Evolutionary conservation across 2,329 filamentous ascomycete species (phyloP).

Genomic region (Calonectria leucothoes): DNA sequence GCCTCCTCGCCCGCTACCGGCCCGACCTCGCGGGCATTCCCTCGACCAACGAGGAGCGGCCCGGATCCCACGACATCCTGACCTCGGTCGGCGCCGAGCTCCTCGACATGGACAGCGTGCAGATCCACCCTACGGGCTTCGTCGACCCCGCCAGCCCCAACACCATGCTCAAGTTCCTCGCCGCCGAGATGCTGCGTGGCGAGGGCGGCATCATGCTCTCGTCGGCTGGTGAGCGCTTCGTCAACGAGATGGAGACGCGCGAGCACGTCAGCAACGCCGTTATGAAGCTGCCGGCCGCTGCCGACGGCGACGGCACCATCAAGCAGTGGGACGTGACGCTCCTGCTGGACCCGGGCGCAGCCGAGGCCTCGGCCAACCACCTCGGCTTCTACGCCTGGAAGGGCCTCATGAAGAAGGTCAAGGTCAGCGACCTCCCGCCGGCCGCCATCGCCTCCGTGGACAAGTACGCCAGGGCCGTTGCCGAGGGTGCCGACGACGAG

Average conservation of each 20-base stretch:
- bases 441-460: slow-evolving; percentile 56
- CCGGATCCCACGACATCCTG: slow-evolving; percentile 62
- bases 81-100: slow-evolving; percentile 53
- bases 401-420: slow-evolving; percentile 67
- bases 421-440: slow-evolving; percentile 60
- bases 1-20: slow-evolving; percentile 65
- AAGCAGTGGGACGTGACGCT: slow-evolving; percentile 70
- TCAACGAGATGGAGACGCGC: slow-evolving; percentile 72
- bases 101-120: slow-evolving; percentile 67
- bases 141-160: slow-evolving; percentile 62
- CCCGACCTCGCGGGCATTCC: slow-evolving; percentile 70
- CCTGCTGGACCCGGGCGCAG: slow-evolving; percentile 69
- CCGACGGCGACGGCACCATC: slow-evolving; percentile 42
- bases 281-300: slow-evolving; percentile 51
- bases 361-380: slow-evolving; percentile 63
- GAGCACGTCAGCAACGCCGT: slow-evolving; percentile 67
- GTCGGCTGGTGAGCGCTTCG: slow-evolving; percentile 61
- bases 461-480: slow-evolving; percentile 60
- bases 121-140: slow-evolving; percentile 75
- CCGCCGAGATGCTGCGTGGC: slow-evolving; percentile 71
- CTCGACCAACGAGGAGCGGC: slow-evolving; percentile 71
- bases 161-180: slow-evolving; percentile 69
- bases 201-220: slow-evolving; percentile 70
- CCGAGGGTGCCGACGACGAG: slow-evolving; percentile 52
- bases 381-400: slow-evolving; percentile 74